phyloP scores from a whole-genome alignment of 1,284 basidiomycete species.

The Pseudozyma thailandica region DNA sequence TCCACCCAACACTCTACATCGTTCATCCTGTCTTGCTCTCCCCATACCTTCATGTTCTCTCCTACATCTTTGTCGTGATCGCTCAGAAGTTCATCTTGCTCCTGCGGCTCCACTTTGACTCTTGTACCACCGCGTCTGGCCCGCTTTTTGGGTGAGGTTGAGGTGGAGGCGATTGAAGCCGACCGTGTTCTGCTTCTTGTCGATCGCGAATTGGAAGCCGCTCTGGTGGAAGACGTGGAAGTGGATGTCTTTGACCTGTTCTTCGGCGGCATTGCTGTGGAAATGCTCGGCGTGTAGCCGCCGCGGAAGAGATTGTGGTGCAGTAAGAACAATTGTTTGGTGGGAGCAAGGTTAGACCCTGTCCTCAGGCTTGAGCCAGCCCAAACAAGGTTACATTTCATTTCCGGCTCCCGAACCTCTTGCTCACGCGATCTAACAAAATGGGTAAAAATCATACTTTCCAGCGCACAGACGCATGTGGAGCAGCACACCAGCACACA shows the following conservation, averaged over 20 bases:
- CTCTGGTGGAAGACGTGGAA: background rate
- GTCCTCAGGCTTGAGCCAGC: no score
- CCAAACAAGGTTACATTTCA: background rate
- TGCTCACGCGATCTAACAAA: background rate
- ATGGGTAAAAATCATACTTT: no score
- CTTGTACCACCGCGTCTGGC: background rate
- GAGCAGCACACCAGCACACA: background rate
- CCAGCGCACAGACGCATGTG: slow-evolving; percentile 9
- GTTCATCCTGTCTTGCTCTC: background rate
- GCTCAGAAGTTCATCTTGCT: background rate
- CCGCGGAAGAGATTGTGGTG: background rate
- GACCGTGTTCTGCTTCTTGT: slow-evolving; percentile 29
- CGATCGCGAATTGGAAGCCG: slow-evolving; percentile 4
- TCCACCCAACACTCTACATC: slow-evolving; percentile 28
- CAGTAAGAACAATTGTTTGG: background rate
- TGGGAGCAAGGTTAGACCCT: background rate
- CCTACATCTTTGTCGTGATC: background rate
- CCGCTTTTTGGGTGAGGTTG: background rate
- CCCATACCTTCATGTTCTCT: slow-evolving; percentile 1
- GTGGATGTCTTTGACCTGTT: slow-evolving; percentile 17
- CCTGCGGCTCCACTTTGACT: slow-evolving; percentile 5
- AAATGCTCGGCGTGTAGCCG: background rate
- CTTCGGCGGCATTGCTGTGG: slow-evolving; percentile 14
- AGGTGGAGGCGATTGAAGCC: slow-evolving; percentile 9
- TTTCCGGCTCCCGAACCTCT: slow-evolving; percentile 4